These are phyloP conservation scores for Thelonectria olida DNA, from an alignment of 2,329 filamentous ascomycete species.

Conservation along the genomic window DNA sequence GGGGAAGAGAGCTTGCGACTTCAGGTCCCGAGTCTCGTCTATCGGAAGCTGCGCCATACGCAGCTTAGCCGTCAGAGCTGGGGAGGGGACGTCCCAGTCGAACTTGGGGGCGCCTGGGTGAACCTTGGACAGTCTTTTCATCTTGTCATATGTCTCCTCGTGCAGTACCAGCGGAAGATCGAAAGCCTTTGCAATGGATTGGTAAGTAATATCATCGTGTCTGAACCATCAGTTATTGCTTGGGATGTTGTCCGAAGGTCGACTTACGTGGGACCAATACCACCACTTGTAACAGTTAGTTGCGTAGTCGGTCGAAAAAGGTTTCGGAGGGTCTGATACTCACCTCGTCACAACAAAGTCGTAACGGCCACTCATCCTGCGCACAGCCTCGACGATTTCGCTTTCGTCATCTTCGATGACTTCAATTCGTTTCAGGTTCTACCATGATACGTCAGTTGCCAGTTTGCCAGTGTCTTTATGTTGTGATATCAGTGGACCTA, in stretches of 20 bases:
- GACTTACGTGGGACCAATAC: constrained; percentile 90
- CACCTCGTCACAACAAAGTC: constrained; percentile 92
- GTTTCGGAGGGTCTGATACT: constrained; percentile 1
- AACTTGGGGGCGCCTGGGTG: constrained; percentile 79
- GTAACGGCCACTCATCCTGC: constrained; percentile 87
- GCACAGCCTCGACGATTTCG: constrained; percentile 88
- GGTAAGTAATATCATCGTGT: constrained; percentile 97
- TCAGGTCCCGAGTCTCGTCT: constrained; percentile 70
- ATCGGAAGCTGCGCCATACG: constrained; percentile 91
- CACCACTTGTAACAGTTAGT: constrained; percentile 66
- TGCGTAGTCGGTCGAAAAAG: neutral
- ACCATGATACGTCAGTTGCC: neutral
- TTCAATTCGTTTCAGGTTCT: constrained; percentile 85
- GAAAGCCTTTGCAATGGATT: constrained; percentile 92
- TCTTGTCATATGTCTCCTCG: constrained; percentile 78
- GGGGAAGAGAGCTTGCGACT: constrained; percentile 81
- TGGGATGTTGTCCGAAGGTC: neutral
- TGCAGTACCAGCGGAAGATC: constrained; percentile 79
- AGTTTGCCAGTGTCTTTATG: neutral
- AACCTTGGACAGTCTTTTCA: constrained; percentile 82
- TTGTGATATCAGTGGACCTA: constrained; percentile 43
- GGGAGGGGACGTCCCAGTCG: constrained; percentile 84
- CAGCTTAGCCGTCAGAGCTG: constrained; percentile 80
- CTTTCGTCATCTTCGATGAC: constrained; percentile 92
- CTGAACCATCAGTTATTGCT: constrained; percentile 54